Percentiles rank a stretch among this genome's conserved stretches.
phyloP scores from a whole-genome alignment of 768 basidiomycete species.

The Agaricus blazei region DNA sequence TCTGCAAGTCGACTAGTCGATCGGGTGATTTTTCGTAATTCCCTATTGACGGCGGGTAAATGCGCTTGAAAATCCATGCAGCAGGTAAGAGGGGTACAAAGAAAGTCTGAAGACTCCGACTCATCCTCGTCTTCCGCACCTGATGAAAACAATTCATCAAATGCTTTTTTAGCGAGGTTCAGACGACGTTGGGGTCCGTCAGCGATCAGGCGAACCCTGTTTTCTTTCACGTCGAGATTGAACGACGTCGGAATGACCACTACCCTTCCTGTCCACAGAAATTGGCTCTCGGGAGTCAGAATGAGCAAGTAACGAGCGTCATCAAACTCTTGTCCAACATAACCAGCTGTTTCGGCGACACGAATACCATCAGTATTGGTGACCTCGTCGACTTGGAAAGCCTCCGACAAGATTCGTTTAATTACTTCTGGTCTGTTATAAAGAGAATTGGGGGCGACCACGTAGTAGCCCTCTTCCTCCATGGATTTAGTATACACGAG shows the following conservation, averaged over 20 bases:
- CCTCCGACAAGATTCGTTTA: conserved; percentile 74
- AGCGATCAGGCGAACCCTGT: conserved; percentile 87
- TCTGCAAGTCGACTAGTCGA: conserved; percentile 89
- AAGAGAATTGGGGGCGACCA: conserved; percentile 76
- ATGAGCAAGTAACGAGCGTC: conserved; percentile 76
- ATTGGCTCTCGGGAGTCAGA: conserved; percentile 78
- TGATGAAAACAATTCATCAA: conserved; percentile 59
- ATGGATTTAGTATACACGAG: conserved; percentile 86
- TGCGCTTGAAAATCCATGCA: conserved; percentile 85
- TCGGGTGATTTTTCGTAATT: conserved; percentile 85
- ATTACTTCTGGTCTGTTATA: conserved; percentile 74
- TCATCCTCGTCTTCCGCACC: conserved; percentile 59
- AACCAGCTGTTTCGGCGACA: conserved; percentile 30
- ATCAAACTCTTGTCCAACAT: conserved; percentile 48
- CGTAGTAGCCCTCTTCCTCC: conserved; percentile 89
- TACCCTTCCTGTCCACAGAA: conserved; percentile 90
- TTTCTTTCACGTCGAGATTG: conserved; percentile 80
- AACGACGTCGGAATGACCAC: conserved; percentile 73
- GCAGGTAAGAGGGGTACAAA: conserved; percentile 36
- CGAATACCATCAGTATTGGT: conserved; percentile 50
- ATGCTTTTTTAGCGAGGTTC: conserved; percentile 69
- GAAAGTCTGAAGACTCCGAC: conserved; percentile 5
- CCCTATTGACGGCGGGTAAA: conserved; percentile 81
- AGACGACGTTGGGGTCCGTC: conserved; percentile 83
- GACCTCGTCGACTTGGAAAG: conserved; percentile 73